Base-by-base conservation (phyloP, 148 eudicot genomes). In the Diospyros kaki region DNA sequence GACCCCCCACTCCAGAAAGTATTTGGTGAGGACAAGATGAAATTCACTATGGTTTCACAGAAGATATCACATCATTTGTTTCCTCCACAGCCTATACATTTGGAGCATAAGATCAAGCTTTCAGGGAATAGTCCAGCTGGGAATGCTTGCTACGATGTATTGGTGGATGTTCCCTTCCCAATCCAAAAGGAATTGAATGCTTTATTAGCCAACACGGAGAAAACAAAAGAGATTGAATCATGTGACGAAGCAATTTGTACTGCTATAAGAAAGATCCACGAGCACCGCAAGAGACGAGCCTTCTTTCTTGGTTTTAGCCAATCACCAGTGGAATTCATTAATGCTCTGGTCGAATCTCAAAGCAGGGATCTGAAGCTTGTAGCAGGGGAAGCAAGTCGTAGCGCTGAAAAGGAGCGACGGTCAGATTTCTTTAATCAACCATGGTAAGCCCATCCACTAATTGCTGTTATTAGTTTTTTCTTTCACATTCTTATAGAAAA, bases 261-360 rank as follows among this genome's bases (percentile, higher is more conserved):
- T 79, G 86, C 97, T 61, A 87, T 94, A 71, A 87, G 89, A 81
- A 94, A 92, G 84, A 94, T 94, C 48, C 89, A 94, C 13, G 98
- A 92, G 81, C 98, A 94, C 80, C 87, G 92, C 10, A 85, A 78
- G 78, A 86, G 97, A 72, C 82, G 97, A 61, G 96, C 98, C 3
- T 94, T 92, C 78, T 94, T 94, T 81, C 89, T 90, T 58, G 97
- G 98, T 6, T 92, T 94, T 80, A 92, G 97, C 79, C 97, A 94
- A 81, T 92, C 98, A 2, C 98, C 97, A 1, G 90, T 90, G 18
- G 98, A 94, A 76, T 92, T 92, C 72, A 85, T 92, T 48, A 89
- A 94, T 86, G 90, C 93, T 45, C 64, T 94, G 75, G 66, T 92
- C 77, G 98, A 94, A 75, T 94, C 98, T 69, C 97, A 94, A 74